Evolutionary conservation across 2,329 filamentous ascomycete genomes (phyloP), one percentile per base, ranked within the genome.

Genomic region (Ophiostoma fasciatum): DNA sequence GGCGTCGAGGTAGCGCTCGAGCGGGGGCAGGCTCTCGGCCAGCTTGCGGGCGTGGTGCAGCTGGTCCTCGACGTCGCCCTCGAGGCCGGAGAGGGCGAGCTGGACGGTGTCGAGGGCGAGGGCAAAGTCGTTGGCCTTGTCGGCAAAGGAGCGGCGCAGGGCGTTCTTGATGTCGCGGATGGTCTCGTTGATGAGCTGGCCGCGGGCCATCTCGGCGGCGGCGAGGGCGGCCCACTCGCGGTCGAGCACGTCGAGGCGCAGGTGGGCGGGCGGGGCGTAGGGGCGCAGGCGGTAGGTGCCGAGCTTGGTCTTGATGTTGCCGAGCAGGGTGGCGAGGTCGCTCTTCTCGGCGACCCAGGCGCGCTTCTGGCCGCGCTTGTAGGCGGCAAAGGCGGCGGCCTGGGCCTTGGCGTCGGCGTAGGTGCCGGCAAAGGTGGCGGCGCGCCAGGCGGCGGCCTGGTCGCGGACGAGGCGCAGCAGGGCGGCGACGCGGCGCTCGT

Each of bases 101-200:
- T 93, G 87, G 58, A 98, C 78, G 0, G 90, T 94, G 57, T 94
- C 94, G 41, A 98, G 71, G 5, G 90, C 87, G 47, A 94, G 68
- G 8, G 90, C 90, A 60, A 98, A 94, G 58, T 96, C 88, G 52
- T 98, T 98, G 42, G 90, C 90, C 62, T 94, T 96, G 61, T 96
- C 87, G 13, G 90, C 90, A 56, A 98, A 98, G 1, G 82, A 84
- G 50, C 78, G 83, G 33, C 90, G 81, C 21, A 98, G 72, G 10
- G 78, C 78, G 54, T 98, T 94, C 57, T 98, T 98, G 68, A 98
- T 96, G 55, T 98, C 90, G 64, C 90, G 73, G 48, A 98, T 98
- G 7, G 85, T 94, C 58, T 96, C 90, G 56, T 98, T 98, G 58
- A 98, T 96, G 48, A 92, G 61, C 57, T 94, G 87, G 43, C 87